These are phyloP conservation scores for Pestalotiopsis sp. DNA, from an alignment of 2,329 filamentous ascomycete genomes.

Conservation along the genomic window DNA sequence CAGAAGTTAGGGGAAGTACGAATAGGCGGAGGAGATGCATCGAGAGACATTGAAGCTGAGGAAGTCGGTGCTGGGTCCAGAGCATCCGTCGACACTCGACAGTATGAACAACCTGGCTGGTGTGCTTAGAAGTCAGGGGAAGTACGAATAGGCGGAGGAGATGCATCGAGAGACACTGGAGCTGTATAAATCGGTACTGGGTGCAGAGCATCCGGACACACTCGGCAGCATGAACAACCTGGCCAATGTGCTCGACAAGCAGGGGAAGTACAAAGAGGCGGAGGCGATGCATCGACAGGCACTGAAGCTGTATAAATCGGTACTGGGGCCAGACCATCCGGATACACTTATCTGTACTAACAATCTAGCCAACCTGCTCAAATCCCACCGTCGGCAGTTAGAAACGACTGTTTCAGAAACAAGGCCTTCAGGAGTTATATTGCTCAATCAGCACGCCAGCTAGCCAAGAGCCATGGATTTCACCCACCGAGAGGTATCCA, in stretches of 20 bases:
- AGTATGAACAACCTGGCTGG: not conserved
- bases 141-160: not conserved
- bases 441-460: too few species aligned
- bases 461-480: too few species aligned
- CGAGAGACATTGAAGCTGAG: constrained; percentile 10
- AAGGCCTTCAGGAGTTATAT: too few species aligned
- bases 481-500: too few species aligned
- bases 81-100: not conserved
- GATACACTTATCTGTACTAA: too few species aligned
- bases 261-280: not conserved
- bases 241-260: not conserved
- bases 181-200: not conserved
- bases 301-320: constrained; percentile 2
- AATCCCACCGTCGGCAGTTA: too few species aligned
- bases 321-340: too few species aligned
- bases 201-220: not conserved
- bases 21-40: not conserved
- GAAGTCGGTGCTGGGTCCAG: not conserved
- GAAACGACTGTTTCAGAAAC: too few species aligned
- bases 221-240: not conserved
- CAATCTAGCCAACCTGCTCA: too few species aligned
- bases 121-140: not conserved
- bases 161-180: constrained; percentile 10
- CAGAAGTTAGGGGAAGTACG: not conserved
- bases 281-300: not conserved